phyloP scores from a whole-genome alignment of 2,329 filamentous ascomycete genomes.

The Botryotinia globosa region DNA sequence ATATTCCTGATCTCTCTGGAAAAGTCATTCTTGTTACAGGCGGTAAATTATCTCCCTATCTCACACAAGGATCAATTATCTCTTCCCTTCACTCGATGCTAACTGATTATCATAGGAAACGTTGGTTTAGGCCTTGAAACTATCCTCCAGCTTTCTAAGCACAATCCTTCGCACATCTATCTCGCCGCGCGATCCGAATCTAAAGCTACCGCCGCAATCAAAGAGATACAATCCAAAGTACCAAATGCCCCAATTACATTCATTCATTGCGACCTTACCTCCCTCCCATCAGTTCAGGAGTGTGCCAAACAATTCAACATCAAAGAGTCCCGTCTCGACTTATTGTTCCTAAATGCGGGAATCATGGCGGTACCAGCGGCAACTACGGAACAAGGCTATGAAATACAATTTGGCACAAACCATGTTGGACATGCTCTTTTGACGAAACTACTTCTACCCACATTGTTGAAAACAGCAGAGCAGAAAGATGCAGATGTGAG shows the following conservation, averaged over 20 bases:
- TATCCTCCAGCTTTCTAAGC: conserved; percentile 42
- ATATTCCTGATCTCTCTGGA: conserved; percentile 41
- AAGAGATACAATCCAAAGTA: conserved; percentile 38
- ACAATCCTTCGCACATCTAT: conserved; percentile 42
- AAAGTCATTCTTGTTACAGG: conserved; percentile 43
- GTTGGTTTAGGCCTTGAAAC: conserved; percentile 48
- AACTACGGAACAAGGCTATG: conserved; percentile 47
- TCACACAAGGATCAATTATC: neutral
- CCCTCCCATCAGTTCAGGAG: conserved; percentile 44
- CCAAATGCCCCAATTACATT: conserved; percentile 23
- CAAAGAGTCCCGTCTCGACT: conserved; percentile 42
- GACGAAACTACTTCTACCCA: conserved; percentile 41
- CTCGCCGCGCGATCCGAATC: conserved; percentile 42
- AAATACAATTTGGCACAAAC: conserved; percentile 49
- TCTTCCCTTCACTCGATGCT: neutral
- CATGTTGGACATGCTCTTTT: conserved; percentile 49
- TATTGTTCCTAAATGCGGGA: conserved; percentile 48
- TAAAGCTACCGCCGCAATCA: conserved; percentile 40
- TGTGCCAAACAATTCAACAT: conserved; percentile 42
- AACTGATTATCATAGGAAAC: conserved; percentile 25
- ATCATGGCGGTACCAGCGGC: conserved; percentile 43
- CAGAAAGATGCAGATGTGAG: conserved; percentile 26
- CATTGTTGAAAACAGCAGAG: conserved; percentile 33
- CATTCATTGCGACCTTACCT: conserved; percentile 43
- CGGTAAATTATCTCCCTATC: conserved; percentile 3